Evolutionary conservation across 2,329 filamentous ascomycete species (phyloP).

Genomic region (Fusarium sp.): DNA sequence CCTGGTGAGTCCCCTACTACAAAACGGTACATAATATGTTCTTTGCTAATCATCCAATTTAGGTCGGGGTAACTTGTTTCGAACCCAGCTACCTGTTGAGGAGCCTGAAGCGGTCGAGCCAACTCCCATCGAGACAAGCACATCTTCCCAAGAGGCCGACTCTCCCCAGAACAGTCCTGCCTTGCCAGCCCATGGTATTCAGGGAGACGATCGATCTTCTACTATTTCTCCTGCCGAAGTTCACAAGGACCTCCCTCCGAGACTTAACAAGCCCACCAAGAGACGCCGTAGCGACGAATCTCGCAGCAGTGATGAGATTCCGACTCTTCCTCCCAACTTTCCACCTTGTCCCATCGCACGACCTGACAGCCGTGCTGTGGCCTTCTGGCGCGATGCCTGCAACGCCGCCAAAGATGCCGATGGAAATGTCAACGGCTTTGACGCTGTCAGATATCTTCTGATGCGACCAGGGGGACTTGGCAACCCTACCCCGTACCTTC

Average conservation of each 20-base stretch:
- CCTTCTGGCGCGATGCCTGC: conserved; percentile 42
- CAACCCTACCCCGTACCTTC: conserved; percentile 38
- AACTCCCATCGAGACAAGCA: neutral
- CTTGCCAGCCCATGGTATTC: neutral
- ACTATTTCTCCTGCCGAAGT: conserved; percentile 1
- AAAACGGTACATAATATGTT: neutral
- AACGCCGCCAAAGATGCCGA: conserved; percentile 25
- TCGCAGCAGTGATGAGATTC: conserved; percentile 1
- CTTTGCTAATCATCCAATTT: neutral
- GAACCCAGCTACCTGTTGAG: conserved; percentile 11
- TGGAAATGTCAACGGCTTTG: conserved; percentile 32
- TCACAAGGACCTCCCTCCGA: neutral
- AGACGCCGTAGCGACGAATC: conserved; percentile 24
- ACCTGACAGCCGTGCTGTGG: conserved; percentile 9
- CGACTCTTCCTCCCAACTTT: conserved; percentile 22
- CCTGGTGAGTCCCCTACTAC: conserved; percentile 9
- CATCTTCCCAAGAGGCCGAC: neutral
- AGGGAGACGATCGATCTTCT: conserved; percentile 7
- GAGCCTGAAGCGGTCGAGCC: neutral
- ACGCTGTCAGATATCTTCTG: conserved; percentile 43
- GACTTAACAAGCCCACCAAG: neutral
- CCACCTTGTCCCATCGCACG: conserved; percentile 29
- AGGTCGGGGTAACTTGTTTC: conserved; percentile 1
- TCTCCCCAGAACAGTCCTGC: neutral
- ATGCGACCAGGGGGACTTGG: conserved; percentile 39